phyloP scores from a whole-genome alignment of 2,329 filamentous ascomycete species.

The Cercospora zeina region DNA sequence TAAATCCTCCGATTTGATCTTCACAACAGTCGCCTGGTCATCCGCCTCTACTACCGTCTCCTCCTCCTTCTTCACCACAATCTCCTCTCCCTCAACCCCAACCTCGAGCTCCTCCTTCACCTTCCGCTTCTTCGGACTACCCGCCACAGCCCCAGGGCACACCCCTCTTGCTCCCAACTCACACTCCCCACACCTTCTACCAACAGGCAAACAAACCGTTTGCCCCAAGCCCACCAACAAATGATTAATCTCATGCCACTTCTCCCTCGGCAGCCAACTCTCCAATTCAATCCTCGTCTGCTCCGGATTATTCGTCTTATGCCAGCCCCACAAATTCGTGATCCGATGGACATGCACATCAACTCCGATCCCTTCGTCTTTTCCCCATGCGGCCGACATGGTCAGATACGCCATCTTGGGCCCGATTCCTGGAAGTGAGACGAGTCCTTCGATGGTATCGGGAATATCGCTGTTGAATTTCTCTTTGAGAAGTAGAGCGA shows the following conservation, averaged over 20 bases:
- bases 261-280: constrained; percentile 77
- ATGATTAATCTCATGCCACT: constrained; percentile 91
- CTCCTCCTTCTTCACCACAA: constrained; percentile 29
- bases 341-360: constrained; percentile 95
- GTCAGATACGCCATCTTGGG: constrained; percentile 95
- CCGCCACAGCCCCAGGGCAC: constrained; percentile 59
- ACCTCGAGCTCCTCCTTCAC: constrained; percentile 43
- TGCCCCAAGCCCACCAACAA: constrained; percentile 86
- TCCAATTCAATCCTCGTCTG: constrained; percentile 75
- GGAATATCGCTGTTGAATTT: constrained; percentile 75
- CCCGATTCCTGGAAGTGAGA: constrained; percentile 79
- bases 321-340: constrained; percentile 92
- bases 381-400: constrained; percentile 72
- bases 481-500: constrained; percentile 64
- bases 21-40: constrained; percentile 33
- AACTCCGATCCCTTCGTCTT: constrained; percentile 78
- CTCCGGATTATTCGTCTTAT: constrained; percentile 77
- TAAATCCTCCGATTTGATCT: constrained; percentile 35
- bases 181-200: constrained; percentile 80
- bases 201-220: constrained; percentile 78
- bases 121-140: constrained; percentile 52
- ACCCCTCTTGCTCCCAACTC: constrained; percentile 72
- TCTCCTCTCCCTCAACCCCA: constrained; percentile 35
- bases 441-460: constrained; percentile 71
- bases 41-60: constrained; percentile 36